Base-by-base conservation (phyloP, 352 stramenopile species). In the Phytophthora europaea region DNA sequence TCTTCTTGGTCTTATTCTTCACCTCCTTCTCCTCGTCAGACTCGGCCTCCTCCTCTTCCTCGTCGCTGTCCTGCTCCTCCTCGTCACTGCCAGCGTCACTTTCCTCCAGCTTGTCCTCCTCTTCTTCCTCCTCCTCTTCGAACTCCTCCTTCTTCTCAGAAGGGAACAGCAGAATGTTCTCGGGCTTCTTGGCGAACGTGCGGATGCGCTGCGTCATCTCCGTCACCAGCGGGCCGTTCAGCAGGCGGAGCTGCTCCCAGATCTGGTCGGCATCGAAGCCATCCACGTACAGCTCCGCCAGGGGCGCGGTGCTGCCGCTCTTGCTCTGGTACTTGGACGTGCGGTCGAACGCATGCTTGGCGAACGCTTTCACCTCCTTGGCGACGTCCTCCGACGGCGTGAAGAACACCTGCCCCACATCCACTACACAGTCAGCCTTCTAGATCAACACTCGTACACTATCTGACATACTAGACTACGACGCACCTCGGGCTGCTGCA, bases 181-280 rank as follows among this genome's bases (percentile, higher is more conserved):
- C 75, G 4, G 83, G 72, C 33, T 89, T 82, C 78, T 94, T 95
- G 54, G 73, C 33, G 64, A 95, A 88, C 12, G 67, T 80, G 47
- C 84, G 84, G 57, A 94, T 93, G 71, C 85, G 85, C 79, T 92
- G 90, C 59, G 77, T 77, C 53, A 94, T 78, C 72, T 94, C 86
- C 52, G 80, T 75, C 50, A 91, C 73, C 45, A 96, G 65, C 69
- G 89, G 87, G 16, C 72, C 85, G 67, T 96, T 96, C 70, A 92
- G 82, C 61, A 96, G 78, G 43, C 87, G 84, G n/a, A 96, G 80
- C 73, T 96, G 89, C 73, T 94, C 89, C 89, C 89, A 96, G 50
- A 96, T 86, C 76, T 94, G 89, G 67, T 96, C 87, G 12, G 86
- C 85, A 51, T 96, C 86, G 54, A 96, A 96, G 62, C 84, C 89